phyloP scores from a whole-genome alignment of 768 basidiomycete species.

The Russula abietina region DNA sequence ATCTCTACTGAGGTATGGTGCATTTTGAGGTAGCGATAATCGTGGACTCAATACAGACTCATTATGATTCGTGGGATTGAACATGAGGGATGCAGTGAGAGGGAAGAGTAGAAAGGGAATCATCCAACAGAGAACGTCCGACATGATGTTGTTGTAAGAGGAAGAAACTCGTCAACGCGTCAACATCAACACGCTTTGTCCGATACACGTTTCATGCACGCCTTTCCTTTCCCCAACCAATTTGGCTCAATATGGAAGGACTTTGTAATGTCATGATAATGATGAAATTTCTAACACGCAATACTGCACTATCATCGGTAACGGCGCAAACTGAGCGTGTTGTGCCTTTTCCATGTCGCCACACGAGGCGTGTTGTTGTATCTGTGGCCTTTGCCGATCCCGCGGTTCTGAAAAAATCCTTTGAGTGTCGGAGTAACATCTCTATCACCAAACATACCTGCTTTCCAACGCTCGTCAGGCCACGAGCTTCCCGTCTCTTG shows the following conservation, averaged over 20 bases:
- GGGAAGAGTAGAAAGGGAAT: conserved; percentile 10
- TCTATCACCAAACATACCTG: conserved; percentile 48
- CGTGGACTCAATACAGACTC: neutral
- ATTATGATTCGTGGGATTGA: neutral
- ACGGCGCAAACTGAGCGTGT: conserved; percentile 87
- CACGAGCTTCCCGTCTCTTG: conserved; percentile 97
- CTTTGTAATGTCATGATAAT: neutral
- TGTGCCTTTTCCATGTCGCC: conserved; percentile 97
- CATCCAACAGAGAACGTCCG: conserved; percentile 23
- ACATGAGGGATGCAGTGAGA: neutral
- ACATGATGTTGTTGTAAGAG: conserved; percentile 25
- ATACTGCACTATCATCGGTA: conserved; percentile 55
- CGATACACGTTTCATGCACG: conserved; percentile 9
- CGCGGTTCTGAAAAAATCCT: conserved; percentile 66
- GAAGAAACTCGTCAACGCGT: neutral
- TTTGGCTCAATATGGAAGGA: neutral
- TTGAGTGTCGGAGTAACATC: neutral
- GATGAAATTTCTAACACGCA: neutral
- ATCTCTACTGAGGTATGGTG: conserved; percentile 9
- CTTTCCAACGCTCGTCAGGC: conserved; percentile 95
- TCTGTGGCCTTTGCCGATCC: conserved; percentile 90
- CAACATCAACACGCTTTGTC: neutral
- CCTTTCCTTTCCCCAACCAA: neutral
- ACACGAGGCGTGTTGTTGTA: conserved; percentile 90
- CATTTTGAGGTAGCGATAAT: conserved; percentile 1